Evolutionary conservation across 257 asterid species (phyloP).

Genomic region (Nicotiana otophora): DNA sequence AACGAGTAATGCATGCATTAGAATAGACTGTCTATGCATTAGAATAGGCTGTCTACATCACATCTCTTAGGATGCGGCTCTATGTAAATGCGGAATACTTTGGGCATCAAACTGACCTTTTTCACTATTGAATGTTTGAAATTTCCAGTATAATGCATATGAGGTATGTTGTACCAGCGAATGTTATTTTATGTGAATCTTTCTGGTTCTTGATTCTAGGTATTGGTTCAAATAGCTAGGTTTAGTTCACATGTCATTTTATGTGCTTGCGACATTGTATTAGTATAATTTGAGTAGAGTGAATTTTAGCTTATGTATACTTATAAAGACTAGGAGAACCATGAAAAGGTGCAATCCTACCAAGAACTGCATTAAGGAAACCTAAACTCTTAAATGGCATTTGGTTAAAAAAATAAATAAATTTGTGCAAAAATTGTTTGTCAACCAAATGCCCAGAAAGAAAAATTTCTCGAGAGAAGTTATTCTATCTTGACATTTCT

Average conservation of each 20-base stretch:
- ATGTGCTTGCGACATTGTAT: neutral
- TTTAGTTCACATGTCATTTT: constrained; percentile 4
- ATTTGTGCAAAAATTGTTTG: too few relatives aligned
- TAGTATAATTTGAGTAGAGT: neutral
- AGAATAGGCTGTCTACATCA: too few relatives aligned
- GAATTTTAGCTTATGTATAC: neutral
- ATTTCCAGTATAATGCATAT: neutral
- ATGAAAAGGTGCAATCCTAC: neutral
- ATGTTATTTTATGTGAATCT: neutral
- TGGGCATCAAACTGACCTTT: too few relatives aligned
- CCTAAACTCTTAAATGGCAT: neutral
- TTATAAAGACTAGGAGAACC: neutral
- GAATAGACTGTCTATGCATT: too few relatives aligned
- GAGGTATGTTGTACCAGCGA: neutral
- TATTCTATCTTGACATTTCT: neutral
- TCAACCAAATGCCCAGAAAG: too few relatives aligned
- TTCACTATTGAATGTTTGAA: neutral
- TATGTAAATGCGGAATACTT: too few relatives aligned
- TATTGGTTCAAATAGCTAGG: neutral
- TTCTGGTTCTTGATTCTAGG: constrained; percentile 3
- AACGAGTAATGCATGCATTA: too few relatives aligned
- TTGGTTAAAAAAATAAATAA: neutral
- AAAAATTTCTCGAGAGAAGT: neutral
- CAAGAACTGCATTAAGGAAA: neutral
- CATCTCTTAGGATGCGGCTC: too few relatives aligned